Evolutionary conservation across 208 protist genomes (phyloP).

Genomic region (Crithidia brevicula): DNA sequence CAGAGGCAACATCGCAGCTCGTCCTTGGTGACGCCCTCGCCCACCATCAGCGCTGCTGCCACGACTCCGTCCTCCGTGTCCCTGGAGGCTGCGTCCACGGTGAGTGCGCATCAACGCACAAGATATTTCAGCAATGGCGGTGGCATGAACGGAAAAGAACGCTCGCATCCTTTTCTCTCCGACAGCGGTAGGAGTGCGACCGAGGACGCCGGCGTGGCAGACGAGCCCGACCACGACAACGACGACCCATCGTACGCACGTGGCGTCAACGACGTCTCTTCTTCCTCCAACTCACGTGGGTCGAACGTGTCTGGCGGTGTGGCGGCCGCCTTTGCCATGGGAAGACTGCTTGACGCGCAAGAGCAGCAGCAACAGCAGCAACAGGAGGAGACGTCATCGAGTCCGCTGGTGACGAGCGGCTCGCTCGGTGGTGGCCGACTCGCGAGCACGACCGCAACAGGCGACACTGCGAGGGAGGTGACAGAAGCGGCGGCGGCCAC

Average conservation of each 20-base stretch:
- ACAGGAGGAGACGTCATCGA: slow-evolving; percentile 4
- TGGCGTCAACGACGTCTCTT: slow-evolving; percentile 26
- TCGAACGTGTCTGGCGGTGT: background rate
- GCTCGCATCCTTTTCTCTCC: background rate
- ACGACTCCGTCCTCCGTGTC: no score
- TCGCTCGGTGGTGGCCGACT: background rate
- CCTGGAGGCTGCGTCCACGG: no score
- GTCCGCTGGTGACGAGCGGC: background rate
- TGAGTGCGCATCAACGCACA: no score
- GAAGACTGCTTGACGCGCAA: background rate
- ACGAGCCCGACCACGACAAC: background rate
- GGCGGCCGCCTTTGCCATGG: background rate
- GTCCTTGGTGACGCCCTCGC: slow-evolving; percentile 14
- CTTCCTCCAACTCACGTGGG: slow-evolving; percentile 12
- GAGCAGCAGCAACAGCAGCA: background rate
- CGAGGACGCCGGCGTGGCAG: background rate
- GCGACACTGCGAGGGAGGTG: background rate
- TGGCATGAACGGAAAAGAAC: background rate
- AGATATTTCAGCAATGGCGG: no score
- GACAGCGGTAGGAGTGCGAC: background rate
- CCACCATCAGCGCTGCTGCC: slow-evolving; percentile 1
- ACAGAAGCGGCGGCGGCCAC: background rate
- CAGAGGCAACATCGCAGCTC: slow-evolving; percentile 6
- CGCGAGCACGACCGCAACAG: slow-evolving; percentile 5
- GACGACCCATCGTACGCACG: slow-evolving; percentile 31